Evolutionary conservation across 352 stramenopile genomes (phyloP).

Genomic region (Globisporangium rhizosaccharum): DNA sequence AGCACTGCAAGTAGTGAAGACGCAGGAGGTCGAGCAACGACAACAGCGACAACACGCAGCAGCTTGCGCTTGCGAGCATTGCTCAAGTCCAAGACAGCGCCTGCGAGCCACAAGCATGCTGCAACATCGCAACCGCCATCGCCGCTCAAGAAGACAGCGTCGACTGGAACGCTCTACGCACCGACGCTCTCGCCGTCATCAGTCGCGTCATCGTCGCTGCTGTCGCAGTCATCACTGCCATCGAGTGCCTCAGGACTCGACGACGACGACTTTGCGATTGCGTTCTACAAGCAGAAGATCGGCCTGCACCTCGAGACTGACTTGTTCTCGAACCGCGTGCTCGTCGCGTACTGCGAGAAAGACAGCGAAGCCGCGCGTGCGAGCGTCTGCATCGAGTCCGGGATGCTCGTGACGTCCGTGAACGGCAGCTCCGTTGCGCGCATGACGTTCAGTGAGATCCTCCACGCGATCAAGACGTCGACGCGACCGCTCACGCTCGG

Average conservation of each 20-base stretch:
- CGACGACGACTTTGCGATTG: slow-evolving; percentile 46
- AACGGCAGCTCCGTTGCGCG: slow-evolving; percentile 43
- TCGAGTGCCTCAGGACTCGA: slow-evolving; percentile 1
- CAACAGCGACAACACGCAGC: neutral
- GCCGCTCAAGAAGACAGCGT: slow-evolving; percentile 23
- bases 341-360: slow-evolving; percentile 60
- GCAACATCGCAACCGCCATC: neutral
- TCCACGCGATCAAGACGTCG: slow-evolving; percentile 43
- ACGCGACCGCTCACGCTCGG: slow-evolving; percentile 47
- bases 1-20: neutral
- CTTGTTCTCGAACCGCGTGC: slow-evolving; percentile 46
- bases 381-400: slow-evolving; percentile 34
- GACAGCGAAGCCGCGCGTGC: slow-evolving; percentile 46
- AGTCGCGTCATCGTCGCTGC: slow-evolving; percentile 8
- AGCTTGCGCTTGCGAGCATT: slow-evolving; percentile 8
- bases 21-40: neutral
- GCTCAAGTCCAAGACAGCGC: slow-evolving; percentile 3
- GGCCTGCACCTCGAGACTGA: slow-evolving; percentile 69
- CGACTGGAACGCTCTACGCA: slow-evolving; percentile 15
- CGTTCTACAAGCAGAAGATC: slow-evolving; percentile 58
- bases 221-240: neutral
- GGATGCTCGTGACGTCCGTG: slow-evolving; percentile 58
- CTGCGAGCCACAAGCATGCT: neutral
- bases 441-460: slow-evolving; percentile 39
- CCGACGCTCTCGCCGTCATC: neutral